Base-by-base conservation (phyloP, 768 basidiomycete genomes). In the Pilatotrama ljubarskyi region DNA sequence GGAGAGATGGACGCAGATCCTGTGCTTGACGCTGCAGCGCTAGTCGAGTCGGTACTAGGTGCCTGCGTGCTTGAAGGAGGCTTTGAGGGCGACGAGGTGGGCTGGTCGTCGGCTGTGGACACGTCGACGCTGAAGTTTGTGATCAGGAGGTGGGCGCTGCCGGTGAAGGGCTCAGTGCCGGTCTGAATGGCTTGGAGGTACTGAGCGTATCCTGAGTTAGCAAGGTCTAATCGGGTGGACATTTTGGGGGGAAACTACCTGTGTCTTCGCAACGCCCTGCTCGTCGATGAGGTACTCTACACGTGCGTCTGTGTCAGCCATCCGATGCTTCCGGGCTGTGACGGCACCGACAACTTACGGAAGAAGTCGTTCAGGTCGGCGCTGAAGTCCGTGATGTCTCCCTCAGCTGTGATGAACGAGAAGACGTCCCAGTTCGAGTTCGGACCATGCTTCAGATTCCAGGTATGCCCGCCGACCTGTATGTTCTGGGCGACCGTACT, bases 391-490 rank as follows among this genome's bases (percentile, higher is more conserved):
- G 68, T 80, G 70, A 85, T 76, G 63, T 84, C 69, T 0, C 80
- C 82, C 1, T 72, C 59, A 3, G 75, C 71, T 59, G 75, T 80
- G 64, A 84, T 79, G 69, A 85, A 85, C 9, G 82, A 83, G 59
- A 82, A 70, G 5, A 83, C 82, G 67, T 84, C 69, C 82, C 82
- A 84, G 72, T 80, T 81, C n/a, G 72, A 52, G 65, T 82, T 82
- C 2, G 81, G 78, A n/a, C 83, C 83, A 44, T 70, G 73, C 82
- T 83, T 85, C 24, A 85, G 71, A 55, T 80, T 77, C 84, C 84
- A 86, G 2, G 76, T 77, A 66, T 82, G 73, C 24, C 81, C 81
- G 5, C 75, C 82, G 32, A 85, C 55, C 15, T 68, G 66, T 38
- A 78, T 74, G 26, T 69, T 77, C 13, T 77, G 76, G 0, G 68